Evolutionary conservation across 148 eudicot genomes (phyloP), one percentile per base, ranked within the genome.

Genomic region (Camellia sinensis): DNA sequence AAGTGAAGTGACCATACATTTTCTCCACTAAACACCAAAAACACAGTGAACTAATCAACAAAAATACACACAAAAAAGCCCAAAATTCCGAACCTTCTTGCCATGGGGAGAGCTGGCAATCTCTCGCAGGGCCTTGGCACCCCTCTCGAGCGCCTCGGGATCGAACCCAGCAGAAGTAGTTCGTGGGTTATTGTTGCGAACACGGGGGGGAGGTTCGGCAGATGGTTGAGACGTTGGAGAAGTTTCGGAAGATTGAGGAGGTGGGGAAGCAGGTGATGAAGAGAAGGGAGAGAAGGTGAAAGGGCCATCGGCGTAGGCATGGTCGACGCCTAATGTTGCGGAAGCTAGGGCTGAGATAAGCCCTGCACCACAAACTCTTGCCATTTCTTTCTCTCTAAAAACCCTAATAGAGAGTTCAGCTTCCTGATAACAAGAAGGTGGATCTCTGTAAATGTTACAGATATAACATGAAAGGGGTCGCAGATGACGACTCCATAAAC

Each of bases 161-260:
- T 93, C 97, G 82, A 96, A 93, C 9, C 99, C 99, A 43, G 98
- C 87, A n/a, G 99, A 84, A 0, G 94, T 79, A 4, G 97, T 96
- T 40, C 98, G 83, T 7, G 98, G 98, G 50, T 92, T 83, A 66
- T 93, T 91, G 78, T 96, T 96, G 2, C 97, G 85, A 46, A 85
- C 90, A 73, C 87, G 88, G 6, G 82, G 83, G 4, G 82, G 83
- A n/a, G 81, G 59, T 81, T 82, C 85, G 11, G 84, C 78, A 65
- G 81, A 52, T 10, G 85, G 61, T 10, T 84, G 29, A 41, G 71
- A 14, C 69, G 78, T 79, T 56, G 71, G 70, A 43, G 83, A 52
- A 48, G 77, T 3, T 7, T 53, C 76, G 14, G 76, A 45, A 78
- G 82, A 18, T 22, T 81, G 66, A 15, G 86, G 48, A 4, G 90